Conservation (phyloP, 148 eudicot genomes). For the Hydrangea macrophylla region DNA sequence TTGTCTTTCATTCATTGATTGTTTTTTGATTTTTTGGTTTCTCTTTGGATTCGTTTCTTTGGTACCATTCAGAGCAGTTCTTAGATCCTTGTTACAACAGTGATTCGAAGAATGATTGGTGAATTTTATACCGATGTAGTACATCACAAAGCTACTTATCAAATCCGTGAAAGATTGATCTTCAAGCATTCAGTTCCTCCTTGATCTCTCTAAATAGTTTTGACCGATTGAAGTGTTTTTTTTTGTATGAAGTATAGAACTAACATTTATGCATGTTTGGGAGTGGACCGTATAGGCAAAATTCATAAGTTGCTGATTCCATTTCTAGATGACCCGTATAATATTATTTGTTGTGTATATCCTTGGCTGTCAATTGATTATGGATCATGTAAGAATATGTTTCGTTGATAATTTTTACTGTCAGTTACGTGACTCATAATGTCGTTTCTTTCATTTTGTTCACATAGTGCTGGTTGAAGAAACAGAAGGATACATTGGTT, state of each 20-base stretch:
- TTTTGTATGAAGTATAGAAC: not conserved
- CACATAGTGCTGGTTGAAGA: constrained; percentile 71
- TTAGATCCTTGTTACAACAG: too few relatives aligned
- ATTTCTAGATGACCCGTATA: not conserved
- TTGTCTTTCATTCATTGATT: not conserved
- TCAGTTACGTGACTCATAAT: not conserved
- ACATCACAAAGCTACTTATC: not conserved
- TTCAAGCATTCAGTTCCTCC: not conserved
- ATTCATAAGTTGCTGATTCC: not conserved
- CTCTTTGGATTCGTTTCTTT: too few relatives aligned
- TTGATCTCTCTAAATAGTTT: not conserved
- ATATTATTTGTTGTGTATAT: not conserved
- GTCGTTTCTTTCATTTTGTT: not conserved
- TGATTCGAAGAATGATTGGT: not conserved
- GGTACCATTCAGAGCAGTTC: too few relatives aligned
- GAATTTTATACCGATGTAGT: not conserved
- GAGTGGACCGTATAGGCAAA: not conserved
- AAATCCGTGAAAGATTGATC: not conserved
- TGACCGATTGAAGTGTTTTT: not conserved
- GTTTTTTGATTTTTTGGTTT: not conserved
- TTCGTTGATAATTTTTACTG: not conserved
- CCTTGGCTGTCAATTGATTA: not conserved
- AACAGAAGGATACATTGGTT: constrained; percentile 53
- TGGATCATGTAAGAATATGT: not conserved
- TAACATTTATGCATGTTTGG: not conserved